A percentile compares a stretch with the other conserved stretches of the same genome.
These are phyloP conservation scores for Apostasia shenzhenica DNA, from an alignment of 106 monocot species.

Conservation along the genomic window DNA sequence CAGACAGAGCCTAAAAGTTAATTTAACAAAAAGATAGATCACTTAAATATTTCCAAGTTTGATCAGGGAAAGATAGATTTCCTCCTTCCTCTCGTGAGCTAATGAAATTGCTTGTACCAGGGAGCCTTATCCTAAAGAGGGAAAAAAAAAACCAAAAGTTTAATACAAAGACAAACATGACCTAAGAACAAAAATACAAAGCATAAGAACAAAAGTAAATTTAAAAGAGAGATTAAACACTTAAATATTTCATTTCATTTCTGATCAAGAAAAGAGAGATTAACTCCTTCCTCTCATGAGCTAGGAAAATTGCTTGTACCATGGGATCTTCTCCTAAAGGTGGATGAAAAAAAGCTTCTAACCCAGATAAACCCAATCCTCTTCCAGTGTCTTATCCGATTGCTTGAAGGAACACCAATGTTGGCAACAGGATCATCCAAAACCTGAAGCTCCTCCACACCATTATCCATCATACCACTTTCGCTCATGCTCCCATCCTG, in stretches of 20 bases:
- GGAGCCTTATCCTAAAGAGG: constrained; percentile 33
- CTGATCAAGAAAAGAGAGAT: constrained; percentile 1
- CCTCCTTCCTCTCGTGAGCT: constrained; percentile 8
- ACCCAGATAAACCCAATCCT: constrained; percentile 19
- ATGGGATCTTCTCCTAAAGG: constrained; percentile 35
- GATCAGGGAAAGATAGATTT: constrained; percentile 6
- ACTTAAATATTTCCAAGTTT: too few relatives aligned
- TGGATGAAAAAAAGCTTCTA: constrained; percentile 32
- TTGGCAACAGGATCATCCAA: constrained; percentile 29
- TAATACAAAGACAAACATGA: too few relatives aligned
- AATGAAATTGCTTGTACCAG: constrained; percentile 14
- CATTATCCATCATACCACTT: constrained; percentile 52
- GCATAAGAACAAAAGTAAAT: too few relatives aligned
- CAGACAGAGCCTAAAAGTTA: too few relatives aligned
- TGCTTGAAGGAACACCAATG: constrained; percentile 36
- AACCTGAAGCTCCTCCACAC: constrained; percentile 16
- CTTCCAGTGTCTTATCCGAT: constrained; percentile 36
- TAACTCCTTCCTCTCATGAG: constrained; percentile 7
- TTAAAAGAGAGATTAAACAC: too few relatives aligned
- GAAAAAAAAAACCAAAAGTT: constrained; percentile 19
- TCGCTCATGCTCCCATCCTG: constrained; percentile 43
- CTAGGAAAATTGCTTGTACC: constrained; percentile 13
- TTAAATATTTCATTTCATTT: not conserved
- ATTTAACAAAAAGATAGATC: too few relatives aligned
- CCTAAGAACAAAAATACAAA: too few relatives aligned